phyloP scores from a whole-genome alignment of 345 rosid species.

The Pistacia integerrima region DNA sequence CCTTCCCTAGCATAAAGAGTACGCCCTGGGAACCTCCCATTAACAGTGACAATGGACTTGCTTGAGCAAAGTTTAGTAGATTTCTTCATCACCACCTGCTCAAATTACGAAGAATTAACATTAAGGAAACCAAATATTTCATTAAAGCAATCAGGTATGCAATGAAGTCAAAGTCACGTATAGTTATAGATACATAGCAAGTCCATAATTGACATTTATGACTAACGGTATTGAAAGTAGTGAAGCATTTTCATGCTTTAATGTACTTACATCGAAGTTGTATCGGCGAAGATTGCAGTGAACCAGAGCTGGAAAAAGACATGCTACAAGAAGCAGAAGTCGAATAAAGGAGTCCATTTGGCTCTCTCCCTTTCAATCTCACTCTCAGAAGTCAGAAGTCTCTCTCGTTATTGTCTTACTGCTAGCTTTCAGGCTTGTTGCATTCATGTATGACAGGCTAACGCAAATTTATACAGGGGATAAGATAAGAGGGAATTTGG shows the following conservation, averaged over 20 bases:
- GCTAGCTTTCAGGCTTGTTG: conserved; percentile 18
- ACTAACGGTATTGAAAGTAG: no score
- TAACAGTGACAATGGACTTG: conserved; percentile 83
- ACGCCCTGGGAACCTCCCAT: conserved; percentile 90
- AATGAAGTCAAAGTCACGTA: no score
- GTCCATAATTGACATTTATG: no score
- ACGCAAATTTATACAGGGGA: conserved; percentile 28
- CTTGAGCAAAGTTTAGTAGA: conserved; percentile 67
- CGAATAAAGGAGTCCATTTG: conserved; percentile 36
- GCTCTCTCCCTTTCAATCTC: conserved; percentile 3
- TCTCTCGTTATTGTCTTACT: conserved; percentile 3
- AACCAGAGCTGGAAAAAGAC: conserved; percentile 49
- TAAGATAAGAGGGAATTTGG: conserved; percentile 5
- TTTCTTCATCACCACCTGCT: conserved; percentile 71
- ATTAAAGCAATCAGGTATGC: no score
- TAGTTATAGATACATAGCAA: no score
- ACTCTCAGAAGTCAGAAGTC: background rate
- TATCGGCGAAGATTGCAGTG: conserved; percentile 65
- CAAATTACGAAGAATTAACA: background rate
- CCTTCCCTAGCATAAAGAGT: conserved; percentile 86
- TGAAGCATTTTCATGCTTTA: no score
- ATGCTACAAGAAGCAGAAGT: conserved; percentile 39
- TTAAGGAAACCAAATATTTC: no score
- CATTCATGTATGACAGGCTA: conserved; percentile 38
- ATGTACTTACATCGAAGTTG: conserved; percentile 64